phyloP scores from a whole-genome alignment of 2,329 filamentous ascomycete species.

The Pseudogymnoascus sp. region DNA sequence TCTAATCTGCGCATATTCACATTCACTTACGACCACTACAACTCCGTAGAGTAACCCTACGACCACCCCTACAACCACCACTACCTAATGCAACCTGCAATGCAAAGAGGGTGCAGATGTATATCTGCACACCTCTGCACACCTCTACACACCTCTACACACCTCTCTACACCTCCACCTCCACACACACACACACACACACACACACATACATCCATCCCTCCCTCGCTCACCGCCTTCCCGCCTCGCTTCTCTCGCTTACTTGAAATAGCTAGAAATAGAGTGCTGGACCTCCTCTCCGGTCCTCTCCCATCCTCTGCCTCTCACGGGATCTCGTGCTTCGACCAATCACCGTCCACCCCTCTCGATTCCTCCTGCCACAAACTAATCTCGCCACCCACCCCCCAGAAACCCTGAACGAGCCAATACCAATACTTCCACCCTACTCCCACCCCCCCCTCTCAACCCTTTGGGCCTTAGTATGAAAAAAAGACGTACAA shows the following conservation, averaged over 20 bases:
- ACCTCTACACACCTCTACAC: not conserved
- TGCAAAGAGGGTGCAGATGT: not conserved
- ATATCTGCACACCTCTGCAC: not conserved
- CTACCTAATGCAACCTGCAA: not conserved
- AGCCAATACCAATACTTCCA: not conserved
- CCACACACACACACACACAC: no score
- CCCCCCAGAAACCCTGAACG: not conserved
- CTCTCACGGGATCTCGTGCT: not conserved
- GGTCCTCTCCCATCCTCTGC: not conserved
- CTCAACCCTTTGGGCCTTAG: not conserved
- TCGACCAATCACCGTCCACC: not conserved
- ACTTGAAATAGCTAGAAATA: not conserved
- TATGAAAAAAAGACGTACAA: not conserved
- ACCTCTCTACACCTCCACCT: no score
- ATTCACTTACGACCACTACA: no score
- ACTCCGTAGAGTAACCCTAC: no score
- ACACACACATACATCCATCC: not conserved
- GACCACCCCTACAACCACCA: no score
- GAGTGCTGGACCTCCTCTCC: not conserved
- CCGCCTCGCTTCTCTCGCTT: not conserved
- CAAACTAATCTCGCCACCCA: not conserved
- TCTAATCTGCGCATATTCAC: not conserved
- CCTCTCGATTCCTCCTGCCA: not conserved
- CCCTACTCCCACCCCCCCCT: not conserved
- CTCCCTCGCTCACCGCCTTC: not conserved